phyloP scores from a whole-genome alignment of 805 yeast species.

The Cyberlindnera meyerae region DNA sequence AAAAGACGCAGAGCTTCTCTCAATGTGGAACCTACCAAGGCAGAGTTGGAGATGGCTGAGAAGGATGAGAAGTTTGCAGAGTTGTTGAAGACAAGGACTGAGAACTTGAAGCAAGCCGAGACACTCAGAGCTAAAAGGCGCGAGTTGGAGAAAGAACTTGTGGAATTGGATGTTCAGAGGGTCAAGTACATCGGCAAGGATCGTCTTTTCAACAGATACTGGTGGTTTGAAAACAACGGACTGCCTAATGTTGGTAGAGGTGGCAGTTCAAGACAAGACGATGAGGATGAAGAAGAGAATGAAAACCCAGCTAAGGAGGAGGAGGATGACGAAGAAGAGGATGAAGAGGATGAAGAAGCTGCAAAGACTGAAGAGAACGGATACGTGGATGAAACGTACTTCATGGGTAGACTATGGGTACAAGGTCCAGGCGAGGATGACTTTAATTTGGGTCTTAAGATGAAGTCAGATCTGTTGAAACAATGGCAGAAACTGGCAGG shows the following conservation, averaged over 20 bases:
- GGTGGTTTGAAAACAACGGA: slow-evolving; percentile 94
- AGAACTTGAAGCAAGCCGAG: slow-evolving; percentile 33
- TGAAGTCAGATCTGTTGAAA: slow-evolving; percentile 24
- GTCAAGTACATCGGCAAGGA: slow-evolving; percentile 76
- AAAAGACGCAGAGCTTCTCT: slow-evolving; percentile 30
- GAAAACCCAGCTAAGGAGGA: too few relatives aligned
- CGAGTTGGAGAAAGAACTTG: slow-evolving; percentile 54
- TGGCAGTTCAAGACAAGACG: slow-evolving; percentile 24
- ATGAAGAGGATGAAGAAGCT: slow-evolving; percentile 41
- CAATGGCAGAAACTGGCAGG: slow-evolving; percentile 25
- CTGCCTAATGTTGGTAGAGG: slow-evolving; percentile 48
- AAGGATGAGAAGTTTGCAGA: slow-evolving; percentile 39
- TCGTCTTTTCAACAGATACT: slow-evolving; percentile 77
- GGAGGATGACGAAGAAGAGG: slow-evolving; percentile 37
- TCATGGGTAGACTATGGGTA: slow-evolving; percentile 83
- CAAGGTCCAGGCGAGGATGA: slow-evolving; percentile 75
- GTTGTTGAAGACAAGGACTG: slow-evolving; percentile 42
- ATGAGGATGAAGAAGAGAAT: slow-evolving; percentile 7
- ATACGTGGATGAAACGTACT: slow-evolving; percentile 58
- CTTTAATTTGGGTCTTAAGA: slow-evolving; percentile 29
- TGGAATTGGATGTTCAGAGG: slow-evolving; percentile 73
- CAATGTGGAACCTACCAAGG: slow-evolving; percentile 34
- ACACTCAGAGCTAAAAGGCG: slow-evolving; percentile 44
- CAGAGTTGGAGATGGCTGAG: slow-evolving; percentile 33
- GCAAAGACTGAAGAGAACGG: slow-evolving; percentile 43